Percentiles rank a stretch among this genome's conserved stretches.
Conservation (phyloP, 192 early-diverging fungal genomes). For the Linnemannia hyalina region DNA sequence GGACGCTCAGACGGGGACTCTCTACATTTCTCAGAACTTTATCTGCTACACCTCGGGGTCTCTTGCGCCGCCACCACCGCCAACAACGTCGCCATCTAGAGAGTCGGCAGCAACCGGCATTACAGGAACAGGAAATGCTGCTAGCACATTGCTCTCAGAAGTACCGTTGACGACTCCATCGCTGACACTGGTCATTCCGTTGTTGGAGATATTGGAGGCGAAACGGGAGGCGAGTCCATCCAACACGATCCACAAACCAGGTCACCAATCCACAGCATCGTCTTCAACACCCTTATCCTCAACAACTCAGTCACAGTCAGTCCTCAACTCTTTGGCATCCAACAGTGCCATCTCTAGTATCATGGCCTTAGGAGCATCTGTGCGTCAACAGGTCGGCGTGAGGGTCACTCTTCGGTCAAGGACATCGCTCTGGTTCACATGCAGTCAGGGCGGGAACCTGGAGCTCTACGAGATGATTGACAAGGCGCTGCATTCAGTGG, state of each 20-base stretch:
- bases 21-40: slow-evolving; percentile 33
- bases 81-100: not conserved
- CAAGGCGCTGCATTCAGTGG: not conserved
- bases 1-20: slow-evolving; percentile 21
- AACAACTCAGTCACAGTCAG: slow-evolving; percentile 4
- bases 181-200: slow-evolving; percentile 33
- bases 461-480: slow-evolving; percentile 33
- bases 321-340: not conserved
- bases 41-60: slow-evolving; percentile 39
- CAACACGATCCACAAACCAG: not conserved
- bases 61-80: not conserved
- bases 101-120: not conserved
- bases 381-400: slow-evolving; percentile 14
- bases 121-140: not conserved
- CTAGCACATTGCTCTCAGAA: not conserved
- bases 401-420: slow-evolving; percentile 27
- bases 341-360: slow-evolving; percentile 22
- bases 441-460: slow-evolving; percentile 18
- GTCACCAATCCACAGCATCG: not conserved
- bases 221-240: slow-evolving; percentile 40
- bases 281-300: not conserved
- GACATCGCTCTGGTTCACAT: slow-evolving; percentile 28
- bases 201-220: slow-evolving; percentile 35
- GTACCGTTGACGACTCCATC: not conserved
- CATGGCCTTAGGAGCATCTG: slow-evolving; percentile 24